A percentile compares a stretch with the other conserved stretches of the same genome.
Evolutionary conservation across 768 basidiomycete genomes (phyloP).

Genomic region (Hygrocybe punicea): DNA sequence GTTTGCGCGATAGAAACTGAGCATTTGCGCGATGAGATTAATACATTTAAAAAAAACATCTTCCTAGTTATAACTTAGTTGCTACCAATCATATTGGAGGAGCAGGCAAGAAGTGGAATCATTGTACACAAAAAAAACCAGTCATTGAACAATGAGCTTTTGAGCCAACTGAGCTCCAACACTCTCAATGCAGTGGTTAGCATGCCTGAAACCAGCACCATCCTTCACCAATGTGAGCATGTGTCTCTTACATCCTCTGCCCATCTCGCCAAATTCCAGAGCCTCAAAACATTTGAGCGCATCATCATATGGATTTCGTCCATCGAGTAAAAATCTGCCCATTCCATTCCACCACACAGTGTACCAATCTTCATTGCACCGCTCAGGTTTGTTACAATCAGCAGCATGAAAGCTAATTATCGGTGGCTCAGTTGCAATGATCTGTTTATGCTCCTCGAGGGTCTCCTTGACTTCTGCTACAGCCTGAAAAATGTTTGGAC

Average conservation of each 20-base stretch:
- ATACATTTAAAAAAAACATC: no score
- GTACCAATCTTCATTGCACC: not conserved
- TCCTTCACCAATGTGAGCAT: slow-evolving; percentile 1
- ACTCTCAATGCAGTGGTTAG: not conserved
- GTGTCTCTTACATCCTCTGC: not conserved
- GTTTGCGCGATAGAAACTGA: no score
- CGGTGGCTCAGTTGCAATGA: not conserved
- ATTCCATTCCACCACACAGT: slow-evolving; percentile 4
- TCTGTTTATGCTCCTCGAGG: not conserved
- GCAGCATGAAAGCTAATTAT: not conserved
- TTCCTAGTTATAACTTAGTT: no score
- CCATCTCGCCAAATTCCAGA: not conserved
- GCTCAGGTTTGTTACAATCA: not conserved
- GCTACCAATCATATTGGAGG: no score
- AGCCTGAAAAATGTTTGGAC: not conserved
- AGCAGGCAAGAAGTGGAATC: no score
- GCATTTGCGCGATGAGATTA: no score
- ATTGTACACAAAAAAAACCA: no score
- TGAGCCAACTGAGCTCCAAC: not conserved
- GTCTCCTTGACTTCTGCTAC: not conserved
- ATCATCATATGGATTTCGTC: not conserved
- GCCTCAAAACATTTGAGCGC: not conserved
- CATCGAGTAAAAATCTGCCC: not conserved
- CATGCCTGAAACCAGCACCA: not conserved
- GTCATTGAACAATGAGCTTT: no score